Evolutionary conservation across 345 rosid species (phyloP), one percentile per base, ranked within the genome.

Genomic region (Lenwebbia sp.): DNA sequence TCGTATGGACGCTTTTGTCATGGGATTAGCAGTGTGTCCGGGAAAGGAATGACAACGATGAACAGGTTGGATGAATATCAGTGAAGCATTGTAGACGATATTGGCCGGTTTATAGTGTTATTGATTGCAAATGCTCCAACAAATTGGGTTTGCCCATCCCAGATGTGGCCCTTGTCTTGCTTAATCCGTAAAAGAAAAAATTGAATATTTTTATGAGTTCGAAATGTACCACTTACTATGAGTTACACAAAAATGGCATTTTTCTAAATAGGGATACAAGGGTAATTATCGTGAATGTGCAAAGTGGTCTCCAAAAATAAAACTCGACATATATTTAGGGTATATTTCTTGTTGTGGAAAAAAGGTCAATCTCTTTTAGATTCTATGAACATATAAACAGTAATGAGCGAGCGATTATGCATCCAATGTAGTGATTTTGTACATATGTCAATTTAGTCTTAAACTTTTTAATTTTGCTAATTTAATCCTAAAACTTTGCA

Each of bases 1-100:
- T 85, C 98, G 98, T 75, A 93, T 96, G 85, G 99, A 97, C 90
- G 95, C 96, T 85, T 97, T 95, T 91, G 93, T 97, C 87, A 92
- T 91, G 94, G 99, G 98, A 62, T 89, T 97, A 90, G 97, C 97
- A 81, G 88, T 94, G 96, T 83, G 91, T 96, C 54, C 97, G 98
- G 49, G 99, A 97, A 88, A 92, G 10, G 49, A 47, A 47, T 47
- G 49, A 47, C 10, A 7, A 47, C 1, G 10, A 7, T 47, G 49
- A 47, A 47, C 49, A 7, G 49, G 49, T 47, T 47, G 49, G 49
- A 47, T 47, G 49, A 47, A 47, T 47, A 47, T 75, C 49, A 33
- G 19, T 15, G 55, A 53, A 25, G 37, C 82, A 30, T 12, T 37
- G 11, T 41, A n/a, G n/a, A n/a, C n/a, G n/a, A n/a, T n/a, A n/a